A percentile compares a stretch with the other conserved stretches of the same genome.
Conservation (phyloP, 441 rosid species). For the Hura crepitans region DNA sequence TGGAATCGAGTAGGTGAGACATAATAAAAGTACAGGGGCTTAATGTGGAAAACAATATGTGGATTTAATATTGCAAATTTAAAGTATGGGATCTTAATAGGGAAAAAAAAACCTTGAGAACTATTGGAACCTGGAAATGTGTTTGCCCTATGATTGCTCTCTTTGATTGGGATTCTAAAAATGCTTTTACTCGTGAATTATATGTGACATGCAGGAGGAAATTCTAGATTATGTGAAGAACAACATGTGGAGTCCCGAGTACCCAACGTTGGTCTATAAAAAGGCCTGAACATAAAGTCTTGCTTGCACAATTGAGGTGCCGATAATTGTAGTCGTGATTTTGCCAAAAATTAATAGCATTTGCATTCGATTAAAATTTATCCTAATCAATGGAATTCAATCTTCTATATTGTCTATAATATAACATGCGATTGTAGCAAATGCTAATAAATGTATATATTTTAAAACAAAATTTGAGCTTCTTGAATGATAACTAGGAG, state of each 20-base stretch:
- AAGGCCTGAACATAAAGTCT: conserved; percentile 30
- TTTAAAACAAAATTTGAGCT: neutral
- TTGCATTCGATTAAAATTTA: neutral
- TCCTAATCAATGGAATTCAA: neutral
- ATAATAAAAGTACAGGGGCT: neutral
- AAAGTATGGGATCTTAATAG: too few species aligned
- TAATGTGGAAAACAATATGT: too few species aligned
- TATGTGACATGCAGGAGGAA: conserved; percentile 52
- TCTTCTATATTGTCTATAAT: neutral
- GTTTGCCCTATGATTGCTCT: neutral
- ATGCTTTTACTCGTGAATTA: neutral
- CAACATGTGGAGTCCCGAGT: conserved; percentile 93
- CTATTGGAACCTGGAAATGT: too few species aligned
- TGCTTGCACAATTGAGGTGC: neutral
- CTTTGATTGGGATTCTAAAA: neutral
- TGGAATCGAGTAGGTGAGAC: neutral
- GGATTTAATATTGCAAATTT: neutral
- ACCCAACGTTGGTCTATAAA: conserved; percentile 73
- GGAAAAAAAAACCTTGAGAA: too few species aligned
- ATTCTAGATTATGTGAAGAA: conserved; percentile 55
- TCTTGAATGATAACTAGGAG: neutral
- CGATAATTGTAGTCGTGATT: neutral
- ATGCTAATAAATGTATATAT: conserved; percentile 4
- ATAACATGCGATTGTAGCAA: neutral
- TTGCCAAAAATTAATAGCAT: neutral